These are phyloP conservation scores for Lodderomyces theae DNA, from an alignment of 1,139 yeast species.

Conservation along the genomic window DNA sequence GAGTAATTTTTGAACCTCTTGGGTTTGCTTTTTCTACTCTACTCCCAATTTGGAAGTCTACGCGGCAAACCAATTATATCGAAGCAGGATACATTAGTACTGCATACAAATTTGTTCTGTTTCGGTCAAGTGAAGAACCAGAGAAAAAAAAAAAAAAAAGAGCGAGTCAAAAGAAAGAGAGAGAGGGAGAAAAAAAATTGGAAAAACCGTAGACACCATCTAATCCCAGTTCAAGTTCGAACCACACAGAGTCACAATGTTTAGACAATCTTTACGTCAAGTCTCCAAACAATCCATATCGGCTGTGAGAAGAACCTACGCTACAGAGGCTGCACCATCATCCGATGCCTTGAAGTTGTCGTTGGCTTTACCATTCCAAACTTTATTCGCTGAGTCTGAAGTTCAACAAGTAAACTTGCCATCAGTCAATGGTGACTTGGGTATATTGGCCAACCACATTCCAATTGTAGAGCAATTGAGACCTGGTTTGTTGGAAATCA, in stretches of 20 bases:
- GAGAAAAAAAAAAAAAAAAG: conserved; percentile 3
- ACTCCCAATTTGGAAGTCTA: neutral
- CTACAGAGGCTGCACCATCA: conserved; percentile 76
- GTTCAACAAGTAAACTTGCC: conserved; percentile 94
- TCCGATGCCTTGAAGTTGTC: conserved; percentile 83
- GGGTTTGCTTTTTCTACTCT: neutral
- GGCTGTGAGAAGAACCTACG: conserved; percentile 77
- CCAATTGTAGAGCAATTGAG: conserved; percentile 96
- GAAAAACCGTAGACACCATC: neutral
- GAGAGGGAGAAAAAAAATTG: no score
- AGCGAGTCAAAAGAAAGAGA: neutral
- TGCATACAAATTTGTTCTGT: conserved; percentile 6
- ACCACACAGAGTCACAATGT: conserved; percentile 41
- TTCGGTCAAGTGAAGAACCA: conserved; percentile 10
- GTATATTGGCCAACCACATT: conserved; percentile 97
- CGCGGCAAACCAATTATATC: conserved; percentile 31
- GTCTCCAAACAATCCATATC: conserved; percentile 62
- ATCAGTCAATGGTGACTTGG: conserved; percentile 93
- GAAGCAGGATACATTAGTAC: conserved; percentile 4
- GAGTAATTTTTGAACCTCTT: neutral
- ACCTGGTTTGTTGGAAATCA: conserved; percentile 94
- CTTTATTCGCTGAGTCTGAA: conserved; percentile 49
- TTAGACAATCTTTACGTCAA: conserved; percentile 67
- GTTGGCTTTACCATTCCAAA: conserved; percentile 86
- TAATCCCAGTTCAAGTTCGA: neutral